phyloP scores from a whole-genome alignment of 495 filamentous ascomycete species.

The Choiromyces venosus region DNA sequence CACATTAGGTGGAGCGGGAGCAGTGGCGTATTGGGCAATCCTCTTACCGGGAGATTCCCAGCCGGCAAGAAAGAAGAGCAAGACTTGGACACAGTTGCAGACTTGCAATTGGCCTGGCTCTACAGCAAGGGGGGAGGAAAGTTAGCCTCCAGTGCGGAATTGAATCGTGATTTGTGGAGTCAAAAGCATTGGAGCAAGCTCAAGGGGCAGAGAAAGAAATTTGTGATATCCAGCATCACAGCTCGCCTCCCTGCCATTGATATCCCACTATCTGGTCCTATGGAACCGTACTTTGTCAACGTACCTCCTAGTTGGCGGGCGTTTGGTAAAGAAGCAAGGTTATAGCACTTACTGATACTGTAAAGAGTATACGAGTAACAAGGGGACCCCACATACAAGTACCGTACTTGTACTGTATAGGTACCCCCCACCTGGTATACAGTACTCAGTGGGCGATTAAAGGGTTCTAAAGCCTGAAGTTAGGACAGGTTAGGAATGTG shows the following conservation, averaged over 20 bases:
- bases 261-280: not conserved
- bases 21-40: conserved; percentile 24
- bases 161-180: not conserved
- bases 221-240: not conserved
- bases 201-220: not conserved
- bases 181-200: not conserved
- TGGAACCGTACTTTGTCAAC: not conserved
- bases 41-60: conserved; percentile 24
- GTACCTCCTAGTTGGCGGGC: too few species aligned
- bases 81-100: not conserved
- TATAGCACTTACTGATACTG: not conserved
- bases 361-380: not conserved
- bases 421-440: too few species aligned
- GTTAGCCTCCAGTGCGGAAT: not conserved
- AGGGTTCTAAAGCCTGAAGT: not conserved
- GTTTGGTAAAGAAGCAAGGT: not conserved
- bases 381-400: not conserved
- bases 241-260: not conserved
- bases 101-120: not conserved
- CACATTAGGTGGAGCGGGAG: conserved; percentile 21
- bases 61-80: conserved; percentile 5
- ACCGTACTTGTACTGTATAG: not conserved
- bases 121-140: not conserved
- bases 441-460: not conserved
- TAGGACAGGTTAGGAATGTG: not conserved